phyloP scores from a whole-genome alignment of 805 yeast species.

The Saccharomycopsis sp. region DNA sequence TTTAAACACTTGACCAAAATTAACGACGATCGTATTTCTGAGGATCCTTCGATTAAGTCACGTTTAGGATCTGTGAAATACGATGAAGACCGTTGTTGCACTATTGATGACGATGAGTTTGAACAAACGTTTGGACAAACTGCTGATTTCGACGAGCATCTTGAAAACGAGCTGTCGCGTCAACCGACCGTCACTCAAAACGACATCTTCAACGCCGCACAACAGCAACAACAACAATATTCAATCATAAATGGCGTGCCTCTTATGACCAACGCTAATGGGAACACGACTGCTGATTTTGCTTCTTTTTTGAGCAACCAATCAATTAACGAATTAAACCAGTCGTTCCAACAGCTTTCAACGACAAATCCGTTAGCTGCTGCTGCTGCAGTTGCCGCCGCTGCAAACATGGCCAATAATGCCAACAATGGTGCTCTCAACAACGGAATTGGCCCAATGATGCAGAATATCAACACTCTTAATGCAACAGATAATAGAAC shows the following conservation, averaged over 20 bases:
- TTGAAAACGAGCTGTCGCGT: conserved; percentile 9
- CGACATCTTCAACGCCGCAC: not conserved
- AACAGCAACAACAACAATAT: not conserved
- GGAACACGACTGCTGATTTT: not conserved
- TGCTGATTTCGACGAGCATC: conserved; percentile 11
- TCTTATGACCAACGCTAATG: not conserved
- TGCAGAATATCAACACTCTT: conserved; percentile 15
- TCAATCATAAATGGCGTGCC: not conserved
- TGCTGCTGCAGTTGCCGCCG: not conserved
- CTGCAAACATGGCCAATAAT: not conserved
- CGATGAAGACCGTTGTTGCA: conserved; percentile 18
- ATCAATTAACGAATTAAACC: not conserved
- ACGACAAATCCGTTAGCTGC: not conserved
- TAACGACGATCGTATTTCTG: not conserved
- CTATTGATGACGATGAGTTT: conserved; percentile 19
- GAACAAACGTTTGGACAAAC: conserved; percentile 19
- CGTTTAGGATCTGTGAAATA: conserved; percentile 11
- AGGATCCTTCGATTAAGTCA: not conserved
- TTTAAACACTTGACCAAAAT: conserved; percentile 5
- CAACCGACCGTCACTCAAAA: not conserved
- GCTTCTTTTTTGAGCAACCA: not conserved
- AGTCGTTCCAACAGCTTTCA: not conserved
- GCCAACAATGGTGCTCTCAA: not conserved
- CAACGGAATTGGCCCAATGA: conserved; percentile 3
- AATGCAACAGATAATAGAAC: conserved; percentile 49